Evolutionary conservation across 257 asterid species (phyloP).

Genomic region (Verbena officinalis): DNA sequence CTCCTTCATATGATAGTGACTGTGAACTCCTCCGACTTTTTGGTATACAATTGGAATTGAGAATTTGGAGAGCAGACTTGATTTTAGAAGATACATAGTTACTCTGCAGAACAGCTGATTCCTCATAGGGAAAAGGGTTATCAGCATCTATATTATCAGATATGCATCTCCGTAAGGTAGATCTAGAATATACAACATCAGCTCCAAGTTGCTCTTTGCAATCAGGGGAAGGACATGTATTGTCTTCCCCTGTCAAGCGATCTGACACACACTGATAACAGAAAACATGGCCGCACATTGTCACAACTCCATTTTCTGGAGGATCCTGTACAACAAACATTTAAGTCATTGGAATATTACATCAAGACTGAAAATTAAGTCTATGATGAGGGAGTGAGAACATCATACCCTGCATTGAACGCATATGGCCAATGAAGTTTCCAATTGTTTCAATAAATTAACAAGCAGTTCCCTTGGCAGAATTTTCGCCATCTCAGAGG

Average conservation of each 20-base stretch:
- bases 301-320: conserved; percentile 96
- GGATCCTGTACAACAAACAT: conserved; percentile 84
- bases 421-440: conserved; percentile 76
- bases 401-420: conserved; percentile 72
- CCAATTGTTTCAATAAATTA: conserved; percentile 63
- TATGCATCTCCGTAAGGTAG: conserved; percentile 64
- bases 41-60: conserved; percentile 52
- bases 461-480: conserved; percentile 64
- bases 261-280: conserved; percentile 92
- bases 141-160: conserved; percentile 52
- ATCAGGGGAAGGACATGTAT: conserved; percentile 75
- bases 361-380: conserved; percentile 24
- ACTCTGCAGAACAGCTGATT: conserved; percentile 48
- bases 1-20: conserved; percentile 37
- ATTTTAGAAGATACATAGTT: conserved; percentile 80
- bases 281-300: conserved; percentile 94
- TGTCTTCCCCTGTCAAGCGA: conserved; percentile 82
- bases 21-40: conserved; percentile 37
- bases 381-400: conserved; percentile 22
- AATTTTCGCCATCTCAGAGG: conserved; percentile 65
- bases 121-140: conserved; percentile 40
- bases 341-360: conserved; percentile 20
- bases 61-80: conserved; percentile 67
- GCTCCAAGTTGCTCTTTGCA: conserved; percentile 92
- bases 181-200: conserved; percentile 71